Evolutionary conservation across 2,329 filamentous ascomycete species (phyloP).

Genomic region (Cladophialophora chaetospira): DNA sequence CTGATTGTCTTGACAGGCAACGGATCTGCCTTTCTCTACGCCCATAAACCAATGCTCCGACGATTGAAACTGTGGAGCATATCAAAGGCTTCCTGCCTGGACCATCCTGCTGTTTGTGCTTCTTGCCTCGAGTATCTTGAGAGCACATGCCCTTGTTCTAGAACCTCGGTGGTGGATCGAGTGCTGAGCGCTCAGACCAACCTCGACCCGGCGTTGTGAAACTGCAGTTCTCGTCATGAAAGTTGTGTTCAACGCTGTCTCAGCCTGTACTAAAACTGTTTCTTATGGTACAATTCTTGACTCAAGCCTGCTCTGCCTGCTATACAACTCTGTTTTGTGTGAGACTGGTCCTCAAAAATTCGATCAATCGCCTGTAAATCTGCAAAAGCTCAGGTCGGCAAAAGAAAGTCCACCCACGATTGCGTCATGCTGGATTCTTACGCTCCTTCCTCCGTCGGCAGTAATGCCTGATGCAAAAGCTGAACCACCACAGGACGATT

Average conservation of each 20-base stretch:
- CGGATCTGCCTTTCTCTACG: too few species aligned
- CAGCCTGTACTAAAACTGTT: neutral
- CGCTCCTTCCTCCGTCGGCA: neutral
- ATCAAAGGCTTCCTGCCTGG: too few species aligned
- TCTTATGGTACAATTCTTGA: neutral
- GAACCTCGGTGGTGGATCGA: neutral
- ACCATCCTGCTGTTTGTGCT: too few species aligned
- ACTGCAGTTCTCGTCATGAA: neutral
- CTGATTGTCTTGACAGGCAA: too few species aligned
- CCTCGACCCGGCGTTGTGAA: neutral
- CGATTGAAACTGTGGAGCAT: too few species aligned
- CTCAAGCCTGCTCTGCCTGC: neutral
- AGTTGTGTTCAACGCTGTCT: neutral
- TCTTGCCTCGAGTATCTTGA: neutral
- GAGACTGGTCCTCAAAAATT: neutral
- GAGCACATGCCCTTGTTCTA: slow-evolving; percentile 17
- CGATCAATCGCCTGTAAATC: neutral
- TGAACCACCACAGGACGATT: neutral
- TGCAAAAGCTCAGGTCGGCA: neutral
- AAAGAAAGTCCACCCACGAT: neutral
- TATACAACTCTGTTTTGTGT: neutral
- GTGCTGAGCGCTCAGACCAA: neutral
- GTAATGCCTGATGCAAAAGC: neutral
- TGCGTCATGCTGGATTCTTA: neutral
- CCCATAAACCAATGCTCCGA: too few species aligned